Percentiles rank a stretch among this genome's conserved stretches.
phyloP scores from a whole-genome alignment of 1,284 basidiomycete genomes.

The Cerioporus squamosus region DNA sequence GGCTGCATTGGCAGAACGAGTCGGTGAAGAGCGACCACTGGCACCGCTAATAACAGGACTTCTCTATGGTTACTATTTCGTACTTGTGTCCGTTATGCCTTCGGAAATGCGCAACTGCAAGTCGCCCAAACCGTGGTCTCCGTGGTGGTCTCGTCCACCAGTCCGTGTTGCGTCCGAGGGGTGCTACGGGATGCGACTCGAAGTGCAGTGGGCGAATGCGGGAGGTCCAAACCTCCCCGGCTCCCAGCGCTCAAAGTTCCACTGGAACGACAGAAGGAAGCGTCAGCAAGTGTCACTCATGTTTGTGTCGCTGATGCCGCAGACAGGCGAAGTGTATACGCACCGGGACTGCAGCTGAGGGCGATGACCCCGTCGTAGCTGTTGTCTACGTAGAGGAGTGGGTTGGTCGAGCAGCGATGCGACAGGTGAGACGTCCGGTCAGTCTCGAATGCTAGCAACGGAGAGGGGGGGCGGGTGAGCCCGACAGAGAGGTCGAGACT shows the following conservation, averaged over 20 bases:
- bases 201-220: too few species aligned
- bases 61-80: too few species aligned
- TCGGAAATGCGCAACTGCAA: too few species aligned
- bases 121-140: too few species aligned
- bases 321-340: not conserved
- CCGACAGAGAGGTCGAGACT: too few species aligned
- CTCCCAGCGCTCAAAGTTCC: not conserved
- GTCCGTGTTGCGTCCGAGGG: too few species aligned
- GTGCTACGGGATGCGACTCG: too few species aligned
- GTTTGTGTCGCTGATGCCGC: too few species aligned
- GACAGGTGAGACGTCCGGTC: not conserved
- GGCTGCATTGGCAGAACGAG: too few species aligned
- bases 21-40: not conserved
- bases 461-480: constrained; percentile 30
- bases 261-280: not conserved
- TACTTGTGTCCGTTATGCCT: too few species aligned
- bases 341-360: constrained; percentile 21
- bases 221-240: too few species aligned
- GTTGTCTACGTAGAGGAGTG: constrained; percentile 22
- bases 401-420: constrained; percentile 2
- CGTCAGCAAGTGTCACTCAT: not conserved
- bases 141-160: not conserved
- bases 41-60: too few species aligned
- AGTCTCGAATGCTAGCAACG: not conserved
- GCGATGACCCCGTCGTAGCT: constrained; percentile 16